phyloP scores from a whole-genome alignment of 176 grass and related monocot species.

The Ensete ventricosum region DNA sequence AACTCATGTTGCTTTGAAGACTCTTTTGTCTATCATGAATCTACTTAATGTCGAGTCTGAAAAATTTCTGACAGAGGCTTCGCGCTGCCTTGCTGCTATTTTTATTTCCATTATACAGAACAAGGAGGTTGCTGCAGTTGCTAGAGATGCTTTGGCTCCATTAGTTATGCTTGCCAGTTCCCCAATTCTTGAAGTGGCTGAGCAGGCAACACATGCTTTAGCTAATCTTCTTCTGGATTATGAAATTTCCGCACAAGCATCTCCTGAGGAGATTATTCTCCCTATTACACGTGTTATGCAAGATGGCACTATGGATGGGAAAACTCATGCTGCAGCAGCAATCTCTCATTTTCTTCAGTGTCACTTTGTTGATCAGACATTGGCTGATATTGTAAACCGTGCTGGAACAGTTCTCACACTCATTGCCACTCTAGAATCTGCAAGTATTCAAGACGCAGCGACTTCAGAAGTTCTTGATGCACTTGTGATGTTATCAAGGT shows the following conservation, averaged over 20 bases:
- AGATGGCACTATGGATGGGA: conserved; percentile 88
- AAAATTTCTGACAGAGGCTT: conserved; percentile 61
- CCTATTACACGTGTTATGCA: conserved; percentile 65
- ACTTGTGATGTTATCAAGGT: conserved; percentile 67
- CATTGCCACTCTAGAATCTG: conserved; percentile 68
- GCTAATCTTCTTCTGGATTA: conserved; percentile 93
- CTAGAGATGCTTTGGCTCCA: conserved; percentile 60
- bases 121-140: conserved; percentile 79
- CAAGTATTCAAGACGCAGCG: conserved; percentile 55
- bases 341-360: conserved; percentile 79
- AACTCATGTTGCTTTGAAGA: conserved; percentile 84
- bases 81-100: conserved; percentile 86
- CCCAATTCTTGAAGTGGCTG: conserved; percentile 71
- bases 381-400: conserved; percentile 77
- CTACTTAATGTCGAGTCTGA: conserved; percentile 65
- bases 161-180: conserved; percentile 59
- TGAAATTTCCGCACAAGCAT: conserved; percentile 60
- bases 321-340: conserved; percentile 81
- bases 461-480: conserved; percentile 97
- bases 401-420: conserved; percentile 80
- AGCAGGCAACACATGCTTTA: conserved; percentile 83
- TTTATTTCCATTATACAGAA: conserved; percentile 96
- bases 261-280: conserved; percentile 70
- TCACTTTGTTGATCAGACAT: conserved; percentile 41
- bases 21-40: conserved; percentile 79